A percentile compares a stretch with the other conserved stretches of the same genome.
Evolutionary conservation across 352 stramenopile genomes (phyloP).

Genomic region (Phytophthora pinifolia): DNA sequence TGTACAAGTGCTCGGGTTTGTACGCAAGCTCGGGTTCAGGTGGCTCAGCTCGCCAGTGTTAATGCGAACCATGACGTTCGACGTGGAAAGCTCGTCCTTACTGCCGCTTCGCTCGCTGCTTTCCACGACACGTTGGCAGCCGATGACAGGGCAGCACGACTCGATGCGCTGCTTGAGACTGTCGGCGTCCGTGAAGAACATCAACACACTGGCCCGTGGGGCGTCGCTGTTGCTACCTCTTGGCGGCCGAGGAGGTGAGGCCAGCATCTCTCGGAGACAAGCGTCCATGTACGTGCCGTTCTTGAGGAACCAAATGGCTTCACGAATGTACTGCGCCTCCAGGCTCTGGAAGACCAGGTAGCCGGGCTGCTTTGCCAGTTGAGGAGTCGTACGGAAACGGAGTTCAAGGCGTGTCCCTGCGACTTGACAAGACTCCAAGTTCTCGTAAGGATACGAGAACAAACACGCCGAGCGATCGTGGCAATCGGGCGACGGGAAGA

Average conservation of each 20-base stretch:
- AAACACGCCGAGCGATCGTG: slow-evolving; percentile 64
- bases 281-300: slow-evolving; percentile 45
- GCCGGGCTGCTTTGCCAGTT: slow-evolving; percentile 53
- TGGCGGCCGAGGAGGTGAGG: slow-evolving; percentile 1
- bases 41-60: slow-evolving; percentile 17
- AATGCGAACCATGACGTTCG: slow-evolving; percentile 26
- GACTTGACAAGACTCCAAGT: slow-evolving; percentile 54
- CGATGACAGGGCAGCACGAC: slow-evolving; percentile 52
- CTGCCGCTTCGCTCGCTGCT: slow-evolving; percentile 14
- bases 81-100: slow-evolving; percentile 22
- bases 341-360: slow-evolving; percentile 59
- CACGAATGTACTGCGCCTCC: slow-evolving; percentile 61
- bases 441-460: slow-evolving; percentile 66
- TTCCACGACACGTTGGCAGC: slow-evolving; percentile 33
- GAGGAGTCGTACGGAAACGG: slow-evolving; percentile 43
- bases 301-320: slow-evolving; percentile 67
- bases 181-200: slow-evolving; percentile 41
- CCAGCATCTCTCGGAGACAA: slow-evolving; percentile 30
- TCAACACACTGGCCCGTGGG: slow-evolving; percentile 27
- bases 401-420: slow-evolving; percentile 47
- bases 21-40: slow-evolving; percentile 10
- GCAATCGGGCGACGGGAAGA: slow-evolving; percentile 59
- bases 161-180: slow-evolving; percentile 45
- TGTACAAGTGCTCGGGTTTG: slow-evolving; percentile 15
- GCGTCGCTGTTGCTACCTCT: slow-evolving; percentile 5